A percentile compares a stretch with the other conserved stretches of the same genome.
Conservation (phyloP, 768 basidiomycete genomes). For the Auricularia sp. region DNA sequence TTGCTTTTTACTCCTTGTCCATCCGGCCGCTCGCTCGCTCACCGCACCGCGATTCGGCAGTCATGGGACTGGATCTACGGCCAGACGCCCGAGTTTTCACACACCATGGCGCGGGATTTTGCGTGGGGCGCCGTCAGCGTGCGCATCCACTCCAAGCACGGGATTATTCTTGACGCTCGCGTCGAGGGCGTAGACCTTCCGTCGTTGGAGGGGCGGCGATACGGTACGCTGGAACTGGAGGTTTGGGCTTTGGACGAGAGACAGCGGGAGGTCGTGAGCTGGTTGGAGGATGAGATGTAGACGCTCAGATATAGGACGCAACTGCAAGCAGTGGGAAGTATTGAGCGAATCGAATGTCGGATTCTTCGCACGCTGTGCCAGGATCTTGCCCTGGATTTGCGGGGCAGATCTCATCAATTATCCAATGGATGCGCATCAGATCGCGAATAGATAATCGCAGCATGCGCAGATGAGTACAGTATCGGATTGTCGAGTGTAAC, state of each 20-base stretch:
- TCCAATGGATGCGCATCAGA: no score
- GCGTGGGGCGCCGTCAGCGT: conserved; percentile 30
- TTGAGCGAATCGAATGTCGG: no score
- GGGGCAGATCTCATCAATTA: no score
- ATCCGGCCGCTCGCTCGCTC: conserved; percentile 23
- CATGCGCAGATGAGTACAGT: no score
- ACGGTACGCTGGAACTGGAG: neutral
- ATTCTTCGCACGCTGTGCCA: no score
- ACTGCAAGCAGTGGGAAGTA: no score
- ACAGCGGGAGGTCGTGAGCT: neutral
- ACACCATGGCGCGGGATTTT: conserved; percentile 32
- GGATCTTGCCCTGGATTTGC: no score
- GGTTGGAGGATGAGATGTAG: neutral
- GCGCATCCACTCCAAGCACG: conserved; percentile 52
- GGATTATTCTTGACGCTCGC: conserved; percentile 33
- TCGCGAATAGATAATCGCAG: no score
- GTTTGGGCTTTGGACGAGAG: neutral
- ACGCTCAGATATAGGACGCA: no score
- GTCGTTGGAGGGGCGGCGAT: neutral
- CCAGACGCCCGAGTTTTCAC: conserved; percentile 88
- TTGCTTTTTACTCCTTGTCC: no score
- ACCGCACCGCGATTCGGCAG: conserved; percentile 26
- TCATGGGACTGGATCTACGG: conserved; percentile 92
- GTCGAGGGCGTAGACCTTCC: neutral
- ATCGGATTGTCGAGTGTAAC: no score